Base-by-base conservation (phyloP, 2,329 filamentous ascomycete genomes). In the Nannizzia gypsea region DNA sequence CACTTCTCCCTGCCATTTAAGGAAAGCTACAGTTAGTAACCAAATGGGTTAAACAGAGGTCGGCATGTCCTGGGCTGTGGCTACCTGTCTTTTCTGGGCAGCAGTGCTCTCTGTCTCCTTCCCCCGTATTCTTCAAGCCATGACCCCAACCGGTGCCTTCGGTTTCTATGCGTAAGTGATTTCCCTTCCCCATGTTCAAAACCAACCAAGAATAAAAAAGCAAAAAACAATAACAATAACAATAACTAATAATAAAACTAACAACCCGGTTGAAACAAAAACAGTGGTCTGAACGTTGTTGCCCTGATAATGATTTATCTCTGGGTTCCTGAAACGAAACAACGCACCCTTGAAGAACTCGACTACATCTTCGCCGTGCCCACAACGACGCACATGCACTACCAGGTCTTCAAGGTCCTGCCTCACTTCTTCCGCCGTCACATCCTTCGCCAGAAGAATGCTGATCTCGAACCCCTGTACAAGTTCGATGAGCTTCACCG, bases 231-330 rank as follows among this genome's bases (percentile, higher is more conserved):
- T n/a, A n/a, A n/a, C n/a, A n/a, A n/a, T n/a, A n/a, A n/a, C n/a
- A n/a, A n/a, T n/a, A n/a, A n/a, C n/a, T n/a, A n/a, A n/a, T n/a
- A n/a, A n/a, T n/a, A n/a, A n/a, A n/a, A n/a, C n/a, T n/a, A 26
- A 15, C 22, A 75, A 52, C 65, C 57, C 13, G 9, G 5, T 6
- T 42, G 24, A 34, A 54, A 54, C 24, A 42, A 42, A n/a, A 50
- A 57, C 46, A 75, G 73, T 13, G 81, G 73, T 0, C 72, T 87
- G 6, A 88, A 87, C 63, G 64, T 85, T 3, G 67, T 81, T 1
- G 84, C 83, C 0, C 75, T 86, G 15, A 61, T 82, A 24, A 80
- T 87, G 75, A 86, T 87, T 63, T 85, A 85, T 73, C 73, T 86
- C 44, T 81, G 79, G 68, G 71, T 83, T 0, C 80, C 80, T 1